Base-by-base conservation (phyloP, 75 land plant genomes). In the Ceratopteris richardii region DNA sequence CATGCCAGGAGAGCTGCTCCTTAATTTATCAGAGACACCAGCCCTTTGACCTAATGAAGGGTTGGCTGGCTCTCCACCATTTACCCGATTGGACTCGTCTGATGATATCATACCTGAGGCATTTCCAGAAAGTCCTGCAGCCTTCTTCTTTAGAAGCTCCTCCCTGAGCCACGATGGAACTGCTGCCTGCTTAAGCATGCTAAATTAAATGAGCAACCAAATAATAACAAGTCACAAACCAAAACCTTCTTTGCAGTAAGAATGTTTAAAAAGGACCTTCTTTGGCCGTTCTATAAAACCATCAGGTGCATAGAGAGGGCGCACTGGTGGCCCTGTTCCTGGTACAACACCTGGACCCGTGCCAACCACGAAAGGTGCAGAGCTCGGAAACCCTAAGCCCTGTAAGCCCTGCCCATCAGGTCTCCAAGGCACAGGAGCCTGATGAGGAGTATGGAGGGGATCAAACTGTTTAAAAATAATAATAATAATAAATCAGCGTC, bases 141-240 rank as follows among this genome's bases (percentile, higher is more conserved):
- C 67, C 71, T 86, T 95, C 61, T 93, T 85, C 75, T 89, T 93
- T 55, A 82, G 74, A 33, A 95, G 70, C 72, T 95, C 99, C 58
- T 95, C 99, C 60, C 79, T 80, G 1, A 95, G 79, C 99, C 99
- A 95, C 48, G 81, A 81, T 50, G 99, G 99, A n/a, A 95, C 92
- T 37, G 97, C 54, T 60, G 93, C 93, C 99, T 95, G 74, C 48
- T 63, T 9, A 33, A 33, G 37, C 37, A 33, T 33, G 9, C 37
- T 4, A 33, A 3, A 3, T 33, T 33, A 9, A 3, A 9, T 33
- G 9, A 33, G 9, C 9, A 33, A 33, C 37, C 37, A 33, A 40
- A 61, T 24, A 7, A 53, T 23, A 5, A 23, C 20, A 54, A 39
- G 31, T 3, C 20, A 1, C 37, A 31, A 1, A 54, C 5, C 13